A percentile compares a stretch with the other conserved stretches of the same genome.
Conservation (phyloP, 257 asterid species). For the Solanum neorickii region DNA sequence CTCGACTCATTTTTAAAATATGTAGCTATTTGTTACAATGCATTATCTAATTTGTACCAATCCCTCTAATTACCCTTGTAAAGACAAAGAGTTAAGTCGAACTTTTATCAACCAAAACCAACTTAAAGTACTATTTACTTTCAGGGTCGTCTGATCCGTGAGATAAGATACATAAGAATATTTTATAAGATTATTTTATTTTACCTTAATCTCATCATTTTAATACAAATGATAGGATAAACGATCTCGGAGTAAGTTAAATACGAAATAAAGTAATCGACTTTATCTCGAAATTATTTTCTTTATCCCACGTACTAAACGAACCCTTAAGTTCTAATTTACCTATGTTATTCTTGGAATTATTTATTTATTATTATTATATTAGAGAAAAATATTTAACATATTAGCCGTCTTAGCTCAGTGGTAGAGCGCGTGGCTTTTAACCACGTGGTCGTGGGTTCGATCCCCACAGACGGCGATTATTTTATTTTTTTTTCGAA, state of each 20-base stretch:
- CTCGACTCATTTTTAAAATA: too few species aligned
- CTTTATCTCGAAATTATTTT: background rate
- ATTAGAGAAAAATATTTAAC: accelerated
- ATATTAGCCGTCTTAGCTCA: slow-evolving; percentile 66
- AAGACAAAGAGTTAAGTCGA: background rate
- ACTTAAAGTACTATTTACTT: too few species aligned
- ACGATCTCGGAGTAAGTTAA: too few species aligned
- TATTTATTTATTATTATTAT: accelerated
- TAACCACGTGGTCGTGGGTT: slow-evolving; percentile 99
- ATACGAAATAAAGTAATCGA: background rate
- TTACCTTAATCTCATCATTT: too few species aligned
- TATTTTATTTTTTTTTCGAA: too few species aligned
- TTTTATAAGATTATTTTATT: too few species aligned
- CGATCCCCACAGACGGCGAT: slow-evolving; percentile 87
- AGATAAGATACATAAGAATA: too few species aligned
- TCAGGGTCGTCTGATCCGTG: too few species aligned
- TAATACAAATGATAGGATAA: too few species aligned
- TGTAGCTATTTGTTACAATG: too few species aligned
- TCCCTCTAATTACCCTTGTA: background rate
- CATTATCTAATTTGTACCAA: background rate
- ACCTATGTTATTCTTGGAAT: too few species aligned
- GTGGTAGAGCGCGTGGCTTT: slow-evolving; percentile 99
- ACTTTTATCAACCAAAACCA: too few species aligned
- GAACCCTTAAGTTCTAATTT: background rate
- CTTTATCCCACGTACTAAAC: background rate